A percentile compares a stretch with the other conserved stretches of the same genome.
These are phyloP conservation scores for Beauveria asiatica DNA, from an alignment of 2,329 filamentous ascomycete species.

Conservation along the genomic window DNA sequence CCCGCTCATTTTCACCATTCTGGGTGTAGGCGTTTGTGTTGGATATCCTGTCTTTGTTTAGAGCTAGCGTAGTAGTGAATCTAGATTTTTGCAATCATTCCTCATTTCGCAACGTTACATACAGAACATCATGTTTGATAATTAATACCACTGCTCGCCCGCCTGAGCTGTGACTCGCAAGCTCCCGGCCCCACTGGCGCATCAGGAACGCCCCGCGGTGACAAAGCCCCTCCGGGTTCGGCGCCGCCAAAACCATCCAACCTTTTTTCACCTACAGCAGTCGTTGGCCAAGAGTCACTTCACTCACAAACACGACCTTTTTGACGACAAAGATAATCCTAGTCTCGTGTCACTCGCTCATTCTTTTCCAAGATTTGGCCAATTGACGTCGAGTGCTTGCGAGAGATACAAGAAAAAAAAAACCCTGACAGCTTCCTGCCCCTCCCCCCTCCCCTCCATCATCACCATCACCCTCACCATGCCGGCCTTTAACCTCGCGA, in stretches of 20 bases:
- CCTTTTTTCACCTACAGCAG: not conserved
- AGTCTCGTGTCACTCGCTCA: too few species aligned
- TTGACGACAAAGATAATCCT: not conserved
- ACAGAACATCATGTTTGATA: not conserved
- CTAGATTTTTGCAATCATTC: not conserved
- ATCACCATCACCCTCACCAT: conserved; percentile 25
- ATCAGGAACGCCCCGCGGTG: conserved; percentile 1
- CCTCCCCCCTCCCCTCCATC: not conserved
- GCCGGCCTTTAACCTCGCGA: conserved; percentile 63
- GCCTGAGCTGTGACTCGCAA: not conserved
- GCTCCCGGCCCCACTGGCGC: conserved; percentile 1
- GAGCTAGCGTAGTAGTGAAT: not conserved
- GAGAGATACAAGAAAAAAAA: not conserved
- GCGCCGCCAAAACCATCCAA: not conserved
- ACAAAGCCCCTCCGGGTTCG: conserved; percentile 7
- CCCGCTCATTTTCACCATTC: not conserved
- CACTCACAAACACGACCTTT: not conserved
- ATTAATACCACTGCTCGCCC: not conserved
- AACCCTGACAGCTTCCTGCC: not conserved
- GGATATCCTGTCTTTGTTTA: not conserved
- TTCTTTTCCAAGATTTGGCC: not conserved
- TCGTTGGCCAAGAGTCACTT: not conserved
- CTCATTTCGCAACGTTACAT: not conserved
- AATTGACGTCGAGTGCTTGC: not conserved
- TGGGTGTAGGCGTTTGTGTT: not conserved